Percentiles rank a stretch among this genome's conserved stretches.
These are phyloP conservation scores for Rosa lucieae DNA, from an alignment of 306 rosid genomes.

Conservation along the genomic window DNA sequence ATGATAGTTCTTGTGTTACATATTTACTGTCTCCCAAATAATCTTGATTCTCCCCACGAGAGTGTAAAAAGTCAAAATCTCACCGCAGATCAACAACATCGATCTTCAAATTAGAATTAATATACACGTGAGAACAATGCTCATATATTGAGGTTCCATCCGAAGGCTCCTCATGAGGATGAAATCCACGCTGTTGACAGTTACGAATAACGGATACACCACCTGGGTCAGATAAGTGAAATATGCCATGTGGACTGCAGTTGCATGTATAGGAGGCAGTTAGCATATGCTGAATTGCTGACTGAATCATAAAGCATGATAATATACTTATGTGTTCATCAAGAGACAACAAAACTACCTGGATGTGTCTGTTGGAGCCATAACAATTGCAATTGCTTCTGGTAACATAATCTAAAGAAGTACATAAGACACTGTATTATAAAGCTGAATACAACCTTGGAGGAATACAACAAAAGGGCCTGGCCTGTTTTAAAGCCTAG, in stretches of 20 bases:
- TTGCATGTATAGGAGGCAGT: constrained; percentile 27
- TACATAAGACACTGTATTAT: constrained; percentile 8
- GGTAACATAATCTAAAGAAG: constrained; percentile 88
- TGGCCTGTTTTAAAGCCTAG: not conserved
- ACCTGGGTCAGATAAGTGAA: constrained; percentile 90
- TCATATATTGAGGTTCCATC: constrained; percentile 90
- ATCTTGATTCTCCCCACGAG: not conserved
- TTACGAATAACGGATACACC: constrained; percentile 89
- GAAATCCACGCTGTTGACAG: constrained; percentile 96
- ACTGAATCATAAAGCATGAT: not conserved
- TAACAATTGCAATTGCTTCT: constrained; percentile 97
- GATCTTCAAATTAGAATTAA: constrained; percentile 65
- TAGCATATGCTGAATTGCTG: constrained; percentile 9
- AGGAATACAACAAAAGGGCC: constrained; percentile 6
- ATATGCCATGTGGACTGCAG: constrained; percentile 96
- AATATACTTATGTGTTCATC: not conserved
- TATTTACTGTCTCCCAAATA: constrained; percentile 21
- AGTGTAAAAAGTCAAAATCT: constrained; percentile 11
- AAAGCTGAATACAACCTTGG: not conserved
- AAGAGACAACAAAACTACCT: constrained; percentile 43
- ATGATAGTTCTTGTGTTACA: constrained; percentile 19
- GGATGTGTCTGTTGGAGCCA: constrained; percentile 93
- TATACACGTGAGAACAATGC: constrained; percentile 94
- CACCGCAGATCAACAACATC: constrained; percentile 84
- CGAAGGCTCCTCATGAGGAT: constrained; percentile 92